Percentiles rank a stretch among this genome's conserved stretches.
phyloP scores from a whole-genome alignment of 2,329 filamentous ascomycete genomes.

The Botrytis cinerea region DNA sequence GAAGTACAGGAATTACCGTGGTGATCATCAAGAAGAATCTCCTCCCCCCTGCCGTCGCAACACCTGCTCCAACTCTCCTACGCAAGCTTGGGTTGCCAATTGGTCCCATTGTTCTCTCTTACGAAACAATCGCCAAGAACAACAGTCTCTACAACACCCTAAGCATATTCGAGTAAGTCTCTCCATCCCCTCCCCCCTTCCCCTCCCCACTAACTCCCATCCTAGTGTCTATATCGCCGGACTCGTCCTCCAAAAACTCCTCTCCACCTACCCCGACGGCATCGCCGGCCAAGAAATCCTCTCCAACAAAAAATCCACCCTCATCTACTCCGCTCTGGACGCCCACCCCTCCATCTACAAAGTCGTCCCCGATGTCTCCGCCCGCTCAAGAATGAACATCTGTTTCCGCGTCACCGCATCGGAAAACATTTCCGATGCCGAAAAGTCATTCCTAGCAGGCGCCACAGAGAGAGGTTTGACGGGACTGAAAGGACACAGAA shows the following conservation, averaged over 20 bases:
- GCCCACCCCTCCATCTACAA: constrained; percentile 71
- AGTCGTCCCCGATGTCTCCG: constrained; percentile 69
- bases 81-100: constrained; percentile 75
- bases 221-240: constrained; percentile 81
- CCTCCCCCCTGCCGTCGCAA: constrained; percentile 64
- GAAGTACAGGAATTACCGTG: constrained; percentile 81
- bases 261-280: constrained; percentile 65
- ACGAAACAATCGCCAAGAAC: constrained; percentile 84
- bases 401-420: constrained; percentile 72
- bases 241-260: constrained; percentile 78
- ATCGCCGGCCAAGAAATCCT: constrained; percentile 76
- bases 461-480: constrained; percentile 64
- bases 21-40: constrained; percentile 81
- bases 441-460: constrained; percentile 74
- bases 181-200: not conserved
- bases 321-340: constrained; percentile 79
- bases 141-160: constrained; percentile 96
- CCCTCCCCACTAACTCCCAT: constrained; percentile 13
- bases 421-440: constrained; percentile 55
- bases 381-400: constrained; percentile 89
- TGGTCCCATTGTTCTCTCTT: constrained; percentile 77
- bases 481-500: constrained; percentile 88
- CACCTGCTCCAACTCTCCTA: constrained; percentile 69
- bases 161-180: constrained; percentile 75
- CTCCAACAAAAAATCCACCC: constrained; percentile 70